Evolutionary conservation across 2,329 filamentous ascomycete genomes (phyloP), one percentile per base, ranked within the genome.

Genomic region (Colletotrichum sp.): DNA sequence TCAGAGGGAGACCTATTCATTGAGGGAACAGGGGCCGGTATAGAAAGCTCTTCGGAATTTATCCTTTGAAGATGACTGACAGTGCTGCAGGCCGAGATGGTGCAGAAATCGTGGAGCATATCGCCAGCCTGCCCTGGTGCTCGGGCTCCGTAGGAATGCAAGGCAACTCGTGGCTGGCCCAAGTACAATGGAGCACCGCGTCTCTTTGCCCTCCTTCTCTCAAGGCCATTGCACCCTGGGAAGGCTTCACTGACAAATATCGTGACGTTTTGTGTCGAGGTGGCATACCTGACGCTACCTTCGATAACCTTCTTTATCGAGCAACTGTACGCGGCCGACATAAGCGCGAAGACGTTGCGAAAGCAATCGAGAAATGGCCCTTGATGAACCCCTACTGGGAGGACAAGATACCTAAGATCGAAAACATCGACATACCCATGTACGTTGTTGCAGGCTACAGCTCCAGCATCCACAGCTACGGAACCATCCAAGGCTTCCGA

Each of bases 11-110:
- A 59, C 16, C 55, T 59, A 0, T 59, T 26, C 7, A 59, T 59
- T 7, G 55, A 59, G 55, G 55, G 24, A 24, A 59, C 55, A 21
- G 21, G 26, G 7, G 4, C 55, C 3, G 24, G 55, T 59, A 18
- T 4, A 7, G 1, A 49, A 6, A 21, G 9, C 1, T 12, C 6
- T 0, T 49, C 10, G n/a, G 9, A 12, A 2, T 12, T 12, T 13
- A 21, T 49, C 18, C 9, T 49, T 21, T 6, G 24, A 9, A 57
- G 2, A 24, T 5, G 2, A 26, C 24, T 28, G 10, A 49, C 3
- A 12, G 9, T n/a, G 1, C 6, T 16, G 18, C 24, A 57, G 52
- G 52, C 24, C 21, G 21, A 15, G 55, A 59, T 10, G 55, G 55
- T 8, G 21, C 21, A 24, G 24, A 59, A 26, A 18, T 59, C 26